Evolutionary conservation across 2,329 filamentous ascomycete genomes (phyloP), one percentile per base, ranked within the genome.

Genomic region (Ceratocystis papillata): DNA sequence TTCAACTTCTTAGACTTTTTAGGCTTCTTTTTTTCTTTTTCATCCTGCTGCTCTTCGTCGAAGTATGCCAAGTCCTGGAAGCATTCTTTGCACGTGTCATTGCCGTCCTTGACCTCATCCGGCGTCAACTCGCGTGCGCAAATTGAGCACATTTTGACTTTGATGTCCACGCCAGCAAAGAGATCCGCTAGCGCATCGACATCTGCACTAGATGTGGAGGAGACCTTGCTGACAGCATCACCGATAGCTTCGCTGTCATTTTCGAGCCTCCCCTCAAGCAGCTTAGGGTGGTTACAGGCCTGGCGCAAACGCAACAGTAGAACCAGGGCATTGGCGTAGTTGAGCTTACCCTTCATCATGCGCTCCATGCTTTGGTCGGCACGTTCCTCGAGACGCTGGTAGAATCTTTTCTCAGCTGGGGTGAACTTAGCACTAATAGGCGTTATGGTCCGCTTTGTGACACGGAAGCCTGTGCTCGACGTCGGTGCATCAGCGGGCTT

Each of bases 291-390:
- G 72, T 99, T 96, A 75, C 94, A 99, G 22, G 91, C 89, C 75
- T 99, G 94, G 68, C 94, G 83, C 68, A 99, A 79, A 48, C 94
- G 87, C 66, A 99, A 79, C n/a, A 99, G 83, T 68, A 99, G 79
- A 12, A 96, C 92, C 72, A 99, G 84, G 20, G 94, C 94, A 71
- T 91, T 95, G 67, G 95, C 93, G 73, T 97, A 97, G 77, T 91
- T 95, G 64, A 92, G 79, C 72, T 89, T 85, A 5, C 84, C 86
- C 63, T 83, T 84, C 86, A 96, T 92, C 88, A 97, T 95, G 73
- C 86, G 84, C 71, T 95, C 86, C 63, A 99, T 82, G 71, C 89
- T 91, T 73, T 87, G 85, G 73, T 97, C 90, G 10, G 94, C 92
- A 45, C 94, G 86, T 68, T 86, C 82, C 72, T 95, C 89, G 0